Evolutionary conservation across 1,284 basidiomycete genomes (phyloP), one percentile per base, ranked within the genome.

Genomic region (Ceratobasidium papillatum): DNA sequence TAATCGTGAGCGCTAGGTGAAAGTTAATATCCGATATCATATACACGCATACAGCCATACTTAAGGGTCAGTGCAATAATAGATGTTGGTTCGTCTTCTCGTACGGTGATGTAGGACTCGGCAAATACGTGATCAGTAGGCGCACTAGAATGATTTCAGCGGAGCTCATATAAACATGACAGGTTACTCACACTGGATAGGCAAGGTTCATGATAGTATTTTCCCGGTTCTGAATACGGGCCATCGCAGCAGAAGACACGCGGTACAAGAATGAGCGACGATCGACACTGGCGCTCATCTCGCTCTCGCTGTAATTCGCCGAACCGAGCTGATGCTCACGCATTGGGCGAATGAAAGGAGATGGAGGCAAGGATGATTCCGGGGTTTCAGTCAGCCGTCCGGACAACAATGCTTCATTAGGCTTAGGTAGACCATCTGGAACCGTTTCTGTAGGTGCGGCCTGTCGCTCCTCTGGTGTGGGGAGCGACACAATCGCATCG

Each of bases 61-160:
- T 93, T 95, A 58, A 99, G 85, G 9, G 96, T 96, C 73, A 99
- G 90, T 2, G 98, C 97, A 77, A 99, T 97, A 79, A 99, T 98
- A 9, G 96, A 98, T 0, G 96, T 98, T 2, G 98, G 98, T 82
- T 99, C 98, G 81, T 99, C 96, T 62, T 96, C 97, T 27, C 98
- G 89, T 32, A 99, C 93, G 63, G 99, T 91, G 87, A 99, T 97
- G 0, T 92, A 91, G 17, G 95, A 96, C 80, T 99, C 97, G 36
- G 94, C 89, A 82, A 99, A 99, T 64, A 99, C 92, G 80, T 98
- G 95, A 79, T 97, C 95, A 0, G 84, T 81, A 0, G 84, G 81
- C 17, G 81, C 80, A 9, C 82, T 83, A 75, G 22, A 38, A 19
- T 43, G 8, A 9, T 30, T 19, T 61, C 25, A 61, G 34, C 19